Base-by-base conservation (phyloP, 2,329 filamentous ascomycete species). In the Pseudogymnoascus sp. region DNA sequence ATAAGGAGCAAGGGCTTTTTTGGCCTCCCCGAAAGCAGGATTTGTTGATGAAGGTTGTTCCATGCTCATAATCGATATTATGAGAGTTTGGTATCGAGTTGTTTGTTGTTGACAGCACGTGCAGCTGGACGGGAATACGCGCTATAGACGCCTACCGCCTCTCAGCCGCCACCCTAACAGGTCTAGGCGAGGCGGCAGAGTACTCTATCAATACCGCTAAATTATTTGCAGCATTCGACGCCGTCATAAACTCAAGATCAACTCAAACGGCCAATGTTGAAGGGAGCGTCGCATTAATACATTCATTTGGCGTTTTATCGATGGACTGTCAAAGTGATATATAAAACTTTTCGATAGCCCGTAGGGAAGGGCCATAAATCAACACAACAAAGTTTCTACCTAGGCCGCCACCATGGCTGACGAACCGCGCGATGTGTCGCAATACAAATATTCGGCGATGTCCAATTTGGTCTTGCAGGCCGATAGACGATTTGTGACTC, bases 381-480 rank as follows among this genome's bases (percentile, higher is more conserved):
- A 60, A 38, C 38, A 60, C 16, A 60, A 60, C 38, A 60, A 38
- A 55, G 49, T 33, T 35, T 55, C 5, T 55, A 55, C 49, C 28
- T 21, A 35, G 65, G 40, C 52, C 63, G 60, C 67, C 67, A 75
- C 67, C 61, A 93, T 93, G 90, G 83, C 89, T 76, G 89, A 88
- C 76, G 82, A 85, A 76, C 81, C 88, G 73, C 85, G 85, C 77
- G 86, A 95, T 88, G 90, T 96, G 72, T 93, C 91, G 77, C 93
- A 96, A 79, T 97, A 96, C 85, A 97, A 97, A 79, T 96, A 97
- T 85, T 92, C 92, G 87, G 92, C 91, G 77, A 97, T 99, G 95
- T 99, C 95, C 80, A 99, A 99, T 87, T 89, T 99, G 91, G 95
- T 99, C 75, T 91, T 99, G 86, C 95, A 99, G 90, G 93, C 92